Base-by-base conservation (phyloP, 805 yeast genomes). In the Saccharomycopsis malanga region DNA sequence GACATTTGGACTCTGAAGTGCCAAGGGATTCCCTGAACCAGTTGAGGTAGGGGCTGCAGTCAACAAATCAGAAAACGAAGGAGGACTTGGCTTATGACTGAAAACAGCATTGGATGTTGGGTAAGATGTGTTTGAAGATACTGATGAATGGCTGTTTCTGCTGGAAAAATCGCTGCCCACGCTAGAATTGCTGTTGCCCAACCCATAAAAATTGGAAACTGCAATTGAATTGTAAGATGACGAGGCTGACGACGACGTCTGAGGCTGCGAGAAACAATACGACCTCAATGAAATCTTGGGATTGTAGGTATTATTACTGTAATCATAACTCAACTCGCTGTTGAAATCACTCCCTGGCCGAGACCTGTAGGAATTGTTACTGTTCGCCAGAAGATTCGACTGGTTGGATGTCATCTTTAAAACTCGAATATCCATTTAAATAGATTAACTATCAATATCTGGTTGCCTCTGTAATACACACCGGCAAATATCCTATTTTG, bases 231-330 rank as follows among this genome's bases (percentile, higher is more conserved):
- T 27, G 30, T 9, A 27, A 4, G 30, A 32, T 17, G 25, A 27
- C 15, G 36, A 21, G 6, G 15, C 25, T 20, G 44, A 30, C 5
- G 17, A 21, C 22, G 44, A 18, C 6, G 6, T 41, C 9, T 41
- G 7, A 14, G 46, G 25, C n/a, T 32, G 45, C 3, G 43, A 34
- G 35, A 20, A 50, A 23, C 52, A 51, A 23, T 51, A 51, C 12
- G 52, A 42, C 30, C 54, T 44, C 4, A 51, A 39, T 5, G 54
- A 51, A 23, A 51, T 44, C 46, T 51, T 51, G 29, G 54, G 54
- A 27, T 51, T 51, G 41, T 44, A 44, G 5, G 52, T 51, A 38
- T 51, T 51, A 27, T 47, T 51, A 36, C 45, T 32, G 34, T 51
- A 51, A 27, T 51, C 54, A 23, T 48, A 51, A 23, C 44, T 23